phyloP scores from a whole-genome alignment of 345 rosid species.

The Eucalyptus erythrocorys region DNA sequence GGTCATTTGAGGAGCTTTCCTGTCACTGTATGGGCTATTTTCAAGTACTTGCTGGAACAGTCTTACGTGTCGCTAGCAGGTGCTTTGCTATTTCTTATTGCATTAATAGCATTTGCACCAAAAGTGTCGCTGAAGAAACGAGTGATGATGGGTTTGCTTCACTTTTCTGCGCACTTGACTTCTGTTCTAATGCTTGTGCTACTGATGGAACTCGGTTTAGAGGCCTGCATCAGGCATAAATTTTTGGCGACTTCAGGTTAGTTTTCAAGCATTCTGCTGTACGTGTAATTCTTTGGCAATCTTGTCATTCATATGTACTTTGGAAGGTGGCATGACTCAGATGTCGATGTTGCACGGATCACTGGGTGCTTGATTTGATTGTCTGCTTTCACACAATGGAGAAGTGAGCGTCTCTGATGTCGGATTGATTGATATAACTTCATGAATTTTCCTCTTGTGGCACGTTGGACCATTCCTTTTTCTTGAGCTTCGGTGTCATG shows the following conservation, averaged over 20 bases:
- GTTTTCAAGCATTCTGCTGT: not conserved
- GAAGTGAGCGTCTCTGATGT: not conserved
- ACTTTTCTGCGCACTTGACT: constrained; percentile 78
- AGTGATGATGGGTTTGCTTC: constrained; percentile 64
- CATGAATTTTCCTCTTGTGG: not conserved
- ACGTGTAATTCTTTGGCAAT: not conserved
- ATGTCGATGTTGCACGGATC: not conserved
- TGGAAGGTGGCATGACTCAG: not conserved
- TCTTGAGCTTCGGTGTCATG: not conserved
- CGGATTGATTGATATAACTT: not conserved
- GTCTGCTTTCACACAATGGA: not conserved
- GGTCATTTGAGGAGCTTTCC: constrained; percentile 81
- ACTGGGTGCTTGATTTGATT: not conserved
- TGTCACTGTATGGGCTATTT: constrained; percentile 59
- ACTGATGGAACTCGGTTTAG: constrained; percentile 85
- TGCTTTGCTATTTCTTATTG: constrained; percentile 43
- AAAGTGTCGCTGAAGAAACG: constrained; percentile 75
- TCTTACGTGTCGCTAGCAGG: constrained; percentile 80
- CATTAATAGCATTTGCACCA: constrained; percentile 68
- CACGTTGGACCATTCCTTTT: not conserved
- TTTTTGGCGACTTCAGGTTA: constrained; percentile 90
- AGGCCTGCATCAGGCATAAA: constrained; percentile 83
- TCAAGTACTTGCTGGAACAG: constrained; percentile 40
- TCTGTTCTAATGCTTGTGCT: constrained; percentile 89
- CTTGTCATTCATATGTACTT: not conserved